phyloP scores from a whole-genome alignment of 345 rosid genomes.

The Bruguiera gymnorhiza region DNA sequence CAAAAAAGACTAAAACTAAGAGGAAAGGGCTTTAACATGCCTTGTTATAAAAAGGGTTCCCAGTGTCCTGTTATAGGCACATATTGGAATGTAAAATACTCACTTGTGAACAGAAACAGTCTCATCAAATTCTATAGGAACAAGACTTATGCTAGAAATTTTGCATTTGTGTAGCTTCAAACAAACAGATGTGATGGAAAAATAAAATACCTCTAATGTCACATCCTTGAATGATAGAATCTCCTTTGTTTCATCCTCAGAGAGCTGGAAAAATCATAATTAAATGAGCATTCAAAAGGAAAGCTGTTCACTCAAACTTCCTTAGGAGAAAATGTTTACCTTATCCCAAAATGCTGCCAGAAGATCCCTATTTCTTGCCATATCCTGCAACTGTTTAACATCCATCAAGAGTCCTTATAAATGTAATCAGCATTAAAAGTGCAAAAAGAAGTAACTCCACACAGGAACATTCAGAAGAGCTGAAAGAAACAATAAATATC shows the following conservation, averaged over 20 bases:
- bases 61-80: too few species aligned
- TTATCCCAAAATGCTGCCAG: conserved; percentile 83
- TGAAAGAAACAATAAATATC: neutral
- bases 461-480: conserved; percentile 1
- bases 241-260: conserved; percentile 63
- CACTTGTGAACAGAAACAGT: neutral
- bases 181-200: neutral
- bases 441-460: neutral
- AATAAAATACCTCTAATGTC: conserved; percentile 53
- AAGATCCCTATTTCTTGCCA: conserved; percentile 65
- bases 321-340: conserved; percentile 33
- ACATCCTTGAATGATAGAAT: conserved; percentile 62
- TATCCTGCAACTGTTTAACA: conserved; percentile 50
- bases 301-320: conserved; percentile 4
- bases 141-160: neutral
- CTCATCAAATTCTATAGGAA: neutral
- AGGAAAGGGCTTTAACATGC: too few species aligned
- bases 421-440: conserved; percentile 4
- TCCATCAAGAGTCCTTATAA: neutral
- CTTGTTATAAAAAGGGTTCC: too few species aligned
- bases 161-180: neutral
- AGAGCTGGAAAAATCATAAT: conserved; percentile 51
- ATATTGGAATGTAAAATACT: too few species aligned
- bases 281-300: conserved; percentile 20
- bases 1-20: too few species aligned